Evolutionary conservation across 164 flowering plant species (phyloP).

Genomic region (Echeveria elegans): DNA sequence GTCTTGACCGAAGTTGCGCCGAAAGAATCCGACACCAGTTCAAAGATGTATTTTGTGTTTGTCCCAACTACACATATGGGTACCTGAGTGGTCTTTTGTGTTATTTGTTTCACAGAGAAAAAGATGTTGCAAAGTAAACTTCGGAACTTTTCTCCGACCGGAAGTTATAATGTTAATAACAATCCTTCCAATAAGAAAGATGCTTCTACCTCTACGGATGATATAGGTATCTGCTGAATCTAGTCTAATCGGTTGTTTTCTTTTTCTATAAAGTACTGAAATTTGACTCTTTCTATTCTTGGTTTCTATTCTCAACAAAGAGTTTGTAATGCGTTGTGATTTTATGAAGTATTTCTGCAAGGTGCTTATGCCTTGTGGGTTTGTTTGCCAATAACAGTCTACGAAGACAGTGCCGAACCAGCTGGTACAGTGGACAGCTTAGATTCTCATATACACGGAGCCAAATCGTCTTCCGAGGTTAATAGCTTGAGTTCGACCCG

Average conservation of each 20-base stretch:
- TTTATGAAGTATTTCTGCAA: neutral
- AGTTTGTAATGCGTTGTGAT: neutral
- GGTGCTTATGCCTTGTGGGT: neutral
- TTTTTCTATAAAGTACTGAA: neutral
- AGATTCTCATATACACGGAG: neutral
- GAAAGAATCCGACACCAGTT: too few species aligned
- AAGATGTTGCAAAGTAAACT: constrained; percentile 62
- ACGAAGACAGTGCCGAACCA: neutral
- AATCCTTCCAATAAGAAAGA: constrained; percentile 31
- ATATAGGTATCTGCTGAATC: constrained; percentile 42
- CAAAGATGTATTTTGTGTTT: too few species aligned
- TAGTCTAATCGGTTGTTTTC: neutral
- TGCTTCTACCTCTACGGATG: constrained; percentile 67
- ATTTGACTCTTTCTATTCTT: neutral
- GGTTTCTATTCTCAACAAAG: neutral
- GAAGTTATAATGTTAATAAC: constrained; percentile 27
- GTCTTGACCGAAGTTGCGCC: too few species aligned
- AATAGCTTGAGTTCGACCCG: too few species aligned
- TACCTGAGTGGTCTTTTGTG: constrained; percentile 5
- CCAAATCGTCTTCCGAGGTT: too few species aligned
- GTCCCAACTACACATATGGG: neutral
- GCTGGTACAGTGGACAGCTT: neutral
- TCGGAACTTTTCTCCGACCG: constrained; percentile 48
- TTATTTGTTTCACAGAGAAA: constrained; percentile 45
- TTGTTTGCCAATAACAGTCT: neutral